Base-by-base conservation (phyloP, 2,329 filamentous ascomycete species). In the Ceratocystis albifundus region DNA sequence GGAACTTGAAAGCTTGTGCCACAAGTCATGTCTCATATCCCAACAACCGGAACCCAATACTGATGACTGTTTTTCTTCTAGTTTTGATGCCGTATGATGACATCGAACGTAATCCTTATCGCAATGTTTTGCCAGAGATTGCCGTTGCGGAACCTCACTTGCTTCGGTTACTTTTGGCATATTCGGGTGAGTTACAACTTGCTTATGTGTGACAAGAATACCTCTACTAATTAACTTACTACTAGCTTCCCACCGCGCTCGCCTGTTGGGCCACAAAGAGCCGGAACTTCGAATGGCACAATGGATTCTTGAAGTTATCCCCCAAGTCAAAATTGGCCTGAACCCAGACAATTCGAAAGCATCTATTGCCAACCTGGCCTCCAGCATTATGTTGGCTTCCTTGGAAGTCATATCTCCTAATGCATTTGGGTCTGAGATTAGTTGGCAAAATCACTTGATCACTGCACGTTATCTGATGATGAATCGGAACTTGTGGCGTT, bases 381-480 rank as follows among this genome's bases (percentile, higher is more conserved):
- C 89, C 0, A 88, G 89, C 6, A 91, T 95, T 69, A 91, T 94
- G 88, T 81, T 95, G 59, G 84, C 89, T 0, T 92, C 89, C 1
- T 78, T 94, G 22, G 89, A 94, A 72, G 93, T 94, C 66, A 86
- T 94, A 62, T 90, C 88, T 0, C 90, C 90, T 0, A 87, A 86
- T 66, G 88, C 88, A 0, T 93, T 94, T 72, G 89, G 88, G 65
- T 86, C 89, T n/a, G 80, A 84, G 0, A 88, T 93, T 65, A 82
- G 88, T 0, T 95, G 90, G 90, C 88, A 91, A 72, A 83, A 82
- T 64, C 89, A 95, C 74, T 80, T 95, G 0, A 84, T 84, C 66
- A 83, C 90, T 65, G 89, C 90, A 0, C 84, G 90, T 1, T 83
- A 88, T 71, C 84, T 95, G 70, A 91, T 93, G 71, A 78, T 85